Evolutionary conservation across 2,329 filamentous ascomycete species (phyloP).

Genomic region (Beauveria bassiana): DNA sequence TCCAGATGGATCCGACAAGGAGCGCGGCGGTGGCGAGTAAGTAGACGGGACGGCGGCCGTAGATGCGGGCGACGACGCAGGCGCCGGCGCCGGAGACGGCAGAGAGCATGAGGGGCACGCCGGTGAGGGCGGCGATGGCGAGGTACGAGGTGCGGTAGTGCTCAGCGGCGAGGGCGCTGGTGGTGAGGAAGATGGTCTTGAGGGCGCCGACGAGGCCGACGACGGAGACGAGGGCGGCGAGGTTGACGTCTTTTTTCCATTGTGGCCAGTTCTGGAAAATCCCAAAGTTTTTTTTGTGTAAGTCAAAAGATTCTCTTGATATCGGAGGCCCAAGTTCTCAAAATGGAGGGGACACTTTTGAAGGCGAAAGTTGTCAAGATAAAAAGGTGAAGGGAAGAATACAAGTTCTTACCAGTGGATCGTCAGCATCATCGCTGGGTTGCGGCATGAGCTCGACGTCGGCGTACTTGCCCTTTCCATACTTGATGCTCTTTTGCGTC

Average conservation of each 20-base stretch:
- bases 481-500: constrained; percentile 32
- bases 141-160: constrained; percentile 39
- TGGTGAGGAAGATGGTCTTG: constrained; percentile 46
- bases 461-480: constrained; percentile 35
- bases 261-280: constrained; percentile 43
- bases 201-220: constrained; percentile 40
- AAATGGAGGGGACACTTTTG: neutral
- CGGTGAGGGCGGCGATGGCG: constrained; percentile 41
- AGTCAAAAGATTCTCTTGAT: neutral
- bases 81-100: constrained; percentile 36
- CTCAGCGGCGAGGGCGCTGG: constrained; percentile 36
- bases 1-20: constrained; percentile 44
- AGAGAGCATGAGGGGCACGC: constrained; percentile 43
- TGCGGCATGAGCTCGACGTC: constrained; percentile 44
- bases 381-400: too few relatives aligned
- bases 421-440: constrained; percentile 45
- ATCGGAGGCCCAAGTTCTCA: neutral
- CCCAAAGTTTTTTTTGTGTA: neutral
- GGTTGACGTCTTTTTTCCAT: constrained; percentile 45
- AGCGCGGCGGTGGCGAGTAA: constrained; percentile 37
- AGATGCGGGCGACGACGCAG: constrained; percentile 35
- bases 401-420: constrained; percentile 43
- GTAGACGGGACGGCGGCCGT: constrained; percentile 48
- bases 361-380: too few relatives aligned
- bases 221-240: constrained; percentile 38